These are phyloP conservation scores for Tuber indicum DNA, from an alignment of 495 filamentous ascomycete genomes.

Conservation along the genomic window DNA sequence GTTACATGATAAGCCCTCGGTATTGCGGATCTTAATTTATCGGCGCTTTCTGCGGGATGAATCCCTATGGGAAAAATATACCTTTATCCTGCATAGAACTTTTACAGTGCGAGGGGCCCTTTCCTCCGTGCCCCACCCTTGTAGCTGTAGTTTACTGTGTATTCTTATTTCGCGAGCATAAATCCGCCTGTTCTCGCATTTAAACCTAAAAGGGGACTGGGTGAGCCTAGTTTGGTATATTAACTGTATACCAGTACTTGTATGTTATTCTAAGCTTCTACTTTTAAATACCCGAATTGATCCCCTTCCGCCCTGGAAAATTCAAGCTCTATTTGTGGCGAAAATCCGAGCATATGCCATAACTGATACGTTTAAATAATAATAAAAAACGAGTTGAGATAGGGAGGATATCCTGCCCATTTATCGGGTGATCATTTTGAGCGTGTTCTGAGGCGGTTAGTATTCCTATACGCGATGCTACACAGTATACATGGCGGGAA, in stretches of 20 bases:
- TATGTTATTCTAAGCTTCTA: not conserved
- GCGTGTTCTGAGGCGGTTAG: not conserved
- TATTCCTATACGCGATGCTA: not conserved
- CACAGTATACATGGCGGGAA: too few species aligned
- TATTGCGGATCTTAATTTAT: too few species aligned
- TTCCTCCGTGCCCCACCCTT: too few species aligned
- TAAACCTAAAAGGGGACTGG: not conserved
- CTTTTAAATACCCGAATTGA: not conserved
- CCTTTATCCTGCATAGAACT: too few species aligned
- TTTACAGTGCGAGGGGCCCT: too few species aligned
- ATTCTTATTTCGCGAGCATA: too few species aligned
- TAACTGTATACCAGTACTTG: not conserved
- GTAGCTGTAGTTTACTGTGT: too few species aligned
- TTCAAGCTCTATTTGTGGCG: not conserved
- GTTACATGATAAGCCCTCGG: too few species aligned
- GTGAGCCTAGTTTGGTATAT: not conserved
- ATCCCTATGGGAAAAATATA: too few species aligned
- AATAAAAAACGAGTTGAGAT: not conserved
- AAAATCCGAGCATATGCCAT: not conserved
- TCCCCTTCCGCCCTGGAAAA: not conserved
- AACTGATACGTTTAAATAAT: not conserved
- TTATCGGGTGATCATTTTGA: not conserved
- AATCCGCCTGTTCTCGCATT: too few species aligned
- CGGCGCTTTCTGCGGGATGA: too few species aligned
- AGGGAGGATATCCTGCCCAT: not conserved